A percentile compares a stretch with the other conserved stretches of the same genome.
These are phyloP conservation scores for Sporobolomyces phaffii DNA, from an alignment of 768 basidiomycete species.

Conservation along the genomic window DNA sequence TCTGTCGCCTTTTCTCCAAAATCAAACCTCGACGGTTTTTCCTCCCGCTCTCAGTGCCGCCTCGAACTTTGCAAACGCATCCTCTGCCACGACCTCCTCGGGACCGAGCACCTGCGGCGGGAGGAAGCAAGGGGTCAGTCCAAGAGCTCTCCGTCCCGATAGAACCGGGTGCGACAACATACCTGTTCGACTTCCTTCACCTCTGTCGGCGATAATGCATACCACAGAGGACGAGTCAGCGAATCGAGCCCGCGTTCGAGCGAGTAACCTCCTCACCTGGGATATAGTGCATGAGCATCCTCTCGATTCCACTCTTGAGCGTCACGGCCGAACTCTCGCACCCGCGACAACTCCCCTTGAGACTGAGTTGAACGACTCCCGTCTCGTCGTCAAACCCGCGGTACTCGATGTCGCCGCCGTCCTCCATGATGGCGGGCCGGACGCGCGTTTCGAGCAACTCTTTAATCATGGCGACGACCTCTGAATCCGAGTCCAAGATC, in stretches of 20 bases:
- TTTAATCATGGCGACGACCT: slow-evolving; percentile 98
- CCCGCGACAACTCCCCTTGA: slow-evolving; percentile 96
- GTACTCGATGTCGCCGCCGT: slow-evolving; percentile 97
- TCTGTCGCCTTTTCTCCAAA: background rate
- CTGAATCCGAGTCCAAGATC: slow-evolving; percentile 88
- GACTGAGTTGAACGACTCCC: slow-evolving; percentile 74
- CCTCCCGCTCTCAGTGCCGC: slow-evolving; percentile 36
- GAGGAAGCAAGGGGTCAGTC: background rate
- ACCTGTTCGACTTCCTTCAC: slow-evolving; percentile 88
- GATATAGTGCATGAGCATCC: slow-evolving; percentile 99
- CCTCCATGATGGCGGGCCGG: slow-evolving; percentile 95
- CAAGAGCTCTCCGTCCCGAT: background rate
- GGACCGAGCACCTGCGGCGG: slow-evolving; percentile 69
- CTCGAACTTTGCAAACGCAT: slow-evolving; percentile 76
- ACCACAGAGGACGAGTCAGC: background rate
- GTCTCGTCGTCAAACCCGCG: slow-evolving; percentile 74
- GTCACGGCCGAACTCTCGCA: slow-evolving; percentile 92
- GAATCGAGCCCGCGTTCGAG: no score
- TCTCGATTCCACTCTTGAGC: slow-evolving; percentile 90
- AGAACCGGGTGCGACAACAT: slow-evolving; percentile 35
- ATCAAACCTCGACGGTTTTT: slow-evolving; percentile 41
- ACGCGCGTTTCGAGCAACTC: slow-evolving; percentile 92
- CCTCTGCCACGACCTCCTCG: slow-evolving; percentile 77
- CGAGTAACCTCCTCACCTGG: no score
- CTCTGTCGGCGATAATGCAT: slow-evolving; percentile 49